Base-by-base conservation (phyloP, 805 yeast species). In the Yarrowia sp. region DNA sequence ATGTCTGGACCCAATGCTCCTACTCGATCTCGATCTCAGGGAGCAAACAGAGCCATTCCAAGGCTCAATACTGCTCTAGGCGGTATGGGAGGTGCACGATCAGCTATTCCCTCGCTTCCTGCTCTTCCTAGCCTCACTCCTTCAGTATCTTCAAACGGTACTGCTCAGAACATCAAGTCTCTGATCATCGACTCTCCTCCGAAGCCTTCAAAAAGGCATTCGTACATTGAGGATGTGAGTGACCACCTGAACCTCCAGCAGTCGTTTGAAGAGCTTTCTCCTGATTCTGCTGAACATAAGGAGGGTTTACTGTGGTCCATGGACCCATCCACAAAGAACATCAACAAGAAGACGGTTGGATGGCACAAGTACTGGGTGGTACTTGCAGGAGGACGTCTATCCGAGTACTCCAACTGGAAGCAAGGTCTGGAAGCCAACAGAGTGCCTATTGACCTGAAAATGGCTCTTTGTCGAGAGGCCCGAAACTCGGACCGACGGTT, bases 361-460 rank as follows among this genome's bases (percentile, higher is more conserved):
- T 92, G 97, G 97, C 96, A 90, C 74, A 90, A 90, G 71, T 92
- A 88, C 73, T 89, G 96, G 92, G 89, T 91, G 0, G 89, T 86
- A 0, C 77, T 90, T 58, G 81, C 83, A 13, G 83, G 84, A n/a
- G 92, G 93, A 1, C 82, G 80, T 66, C 76, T 91, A 45, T 79
- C 80, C 48, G 95, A 90, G 71, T 90, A 83, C 72, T 81, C 87
- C 50, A 92, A 90, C 74, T 91, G 96, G 95, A 83, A 92, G 69
- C 83, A 81, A 65, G 90, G 90, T 18, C 78, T 79, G 17, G 82
- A 81, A 35, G 79, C 85, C 15, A 84, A 89, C 67, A 82, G 85
- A 67, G 81, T 80, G 18, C 92, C 95, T 3, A 83, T 91, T 13
- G 89, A 88, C 66, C 74, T 91, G 44, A 86, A 90, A 1, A 80